Evolutionary conservation across 768 basidiomycete species (phyloP).

Genomic region (Phaeolepiota aurea): DNA sequence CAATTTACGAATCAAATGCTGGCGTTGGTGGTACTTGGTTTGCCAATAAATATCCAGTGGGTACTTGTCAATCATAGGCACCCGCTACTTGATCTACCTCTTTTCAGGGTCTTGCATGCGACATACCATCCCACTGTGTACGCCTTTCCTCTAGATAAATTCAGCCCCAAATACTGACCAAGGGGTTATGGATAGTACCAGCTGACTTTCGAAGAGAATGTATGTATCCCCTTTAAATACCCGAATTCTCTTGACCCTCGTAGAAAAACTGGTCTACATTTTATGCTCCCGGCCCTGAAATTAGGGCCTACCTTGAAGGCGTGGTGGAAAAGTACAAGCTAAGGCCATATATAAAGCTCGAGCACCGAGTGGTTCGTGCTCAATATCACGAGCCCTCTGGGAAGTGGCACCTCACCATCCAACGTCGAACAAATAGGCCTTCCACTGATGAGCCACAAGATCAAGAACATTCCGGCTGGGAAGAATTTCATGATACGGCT

Average conservation of each 20-base stretch:
- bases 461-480: conserved; percentile 17
- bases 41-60: conserved; percentile 44
- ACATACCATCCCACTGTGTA: conserved; percentile 51
- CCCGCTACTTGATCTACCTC: no score
- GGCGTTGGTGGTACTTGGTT: conserved; percentile 60
- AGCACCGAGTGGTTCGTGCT: conserved; percentile 45
- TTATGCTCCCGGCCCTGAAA: conserved; percentile 53
- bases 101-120: conserved; percentile 47
- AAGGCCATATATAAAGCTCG: conserved; percentile 41
- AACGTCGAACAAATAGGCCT: conserved; percentile 12
- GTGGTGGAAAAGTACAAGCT: conserved; percentile 53
- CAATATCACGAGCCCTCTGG: conserved; percentile 39
- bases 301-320: conserved; percentile 41
- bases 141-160: conserved; percentile 8
- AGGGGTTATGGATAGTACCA: conserved; percentile 35
- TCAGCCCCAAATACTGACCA: not conserved
- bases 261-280: conserved; percentile 55
- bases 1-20: conserved; percentile 52
- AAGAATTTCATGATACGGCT: conserved; percentile 42
- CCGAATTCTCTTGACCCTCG: no score
- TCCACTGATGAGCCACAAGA: conserved; percentile 7
- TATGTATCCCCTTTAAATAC: conserved; percentile 14
- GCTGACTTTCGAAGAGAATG: conserved; percentile 48
- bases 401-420: conserved; percentile 49
- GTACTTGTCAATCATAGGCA: no score